Conservation (phyloP, 805 yeast genomes). For the Isabelozyma gotoi region DNA sequence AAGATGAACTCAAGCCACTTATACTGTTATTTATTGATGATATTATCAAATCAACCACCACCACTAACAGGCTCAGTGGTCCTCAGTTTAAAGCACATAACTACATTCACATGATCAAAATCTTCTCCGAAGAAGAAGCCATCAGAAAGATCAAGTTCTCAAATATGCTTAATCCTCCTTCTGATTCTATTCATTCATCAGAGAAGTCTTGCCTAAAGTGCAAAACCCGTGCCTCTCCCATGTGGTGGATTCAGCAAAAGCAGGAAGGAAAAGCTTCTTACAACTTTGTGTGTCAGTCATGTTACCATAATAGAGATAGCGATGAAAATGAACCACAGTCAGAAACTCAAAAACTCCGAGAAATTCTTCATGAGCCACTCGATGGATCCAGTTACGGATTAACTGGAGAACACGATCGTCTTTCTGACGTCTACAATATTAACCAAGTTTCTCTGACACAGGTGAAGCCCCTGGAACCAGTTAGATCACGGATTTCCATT, state of each 20-base stretch:
- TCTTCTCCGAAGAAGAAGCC: conserved; percentile 12
- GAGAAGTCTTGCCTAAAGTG: conserved; percentile 20
- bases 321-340: conserved; percentile 7
- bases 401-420: conserved; percentile 18
- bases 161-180: background rate
- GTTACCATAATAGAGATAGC: conserved; percentile 22
- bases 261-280: background rate
- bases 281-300: conserved; percentile 27
- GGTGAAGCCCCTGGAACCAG: conserved; percentile 4
- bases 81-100: conserved; percentile 31
- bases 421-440: conserved; percentile 11
- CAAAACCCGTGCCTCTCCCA: conserved; percentile 28
- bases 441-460: background rate
- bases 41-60: conserved; percentile 11
- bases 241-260: conserved; percentile 29
- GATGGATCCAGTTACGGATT: conserved; percentile 34
- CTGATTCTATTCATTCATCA: background rate
- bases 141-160: background rate
- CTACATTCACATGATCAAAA: conserved; percentile 22
- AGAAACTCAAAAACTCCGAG: conserved; percentile 18
- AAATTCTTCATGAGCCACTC: conserved; percentile 27
- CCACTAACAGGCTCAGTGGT: conserved; percentile 21
- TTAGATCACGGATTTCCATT: conserved; percentile 16
- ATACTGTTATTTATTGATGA: conserved; percentile 42
- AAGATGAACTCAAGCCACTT: conserved; percentile 35